Conservation (phyloP, 306 rosid species). For the Mimosa bimucronata region DNA sequence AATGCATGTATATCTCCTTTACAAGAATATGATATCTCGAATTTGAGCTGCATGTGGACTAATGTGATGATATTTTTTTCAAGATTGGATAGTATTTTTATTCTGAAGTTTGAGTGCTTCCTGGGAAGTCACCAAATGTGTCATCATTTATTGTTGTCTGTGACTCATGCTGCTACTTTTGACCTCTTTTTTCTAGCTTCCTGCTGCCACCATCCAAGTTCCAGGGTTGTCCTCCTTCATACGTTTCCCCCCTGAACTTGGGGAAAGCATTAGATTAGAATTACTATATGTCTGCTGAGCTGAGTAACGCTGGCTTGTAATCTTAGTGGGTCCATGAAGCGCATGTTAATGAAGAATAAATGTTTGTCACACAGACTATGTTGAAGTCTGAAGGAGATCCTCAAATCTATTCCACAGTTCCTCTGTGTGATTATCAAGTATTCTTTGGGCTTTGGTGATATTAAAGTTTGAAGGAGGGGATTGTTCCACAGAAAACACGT, state of each 20-base stretch:
- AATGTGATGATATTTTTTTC: background rate
- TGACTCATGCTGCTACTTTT: background rate
- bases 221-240: background rate
- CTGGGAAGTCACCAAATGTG: background rate
- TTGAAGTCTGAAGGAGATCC: background rate
- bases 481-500: background rate
- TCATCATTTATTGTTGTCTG: background rate
- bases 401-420: background rate
- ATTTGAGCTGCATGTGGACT: background rate
- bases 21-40: conserved; percentile 12
- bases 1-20: background rate
- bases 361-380: background rate
- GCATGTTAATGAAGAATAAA: background rate
- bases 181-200: background rate
- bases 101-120: background rate
- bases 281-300: background rate
- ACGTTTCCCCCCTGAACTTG: background rate
- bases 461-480: background rate
- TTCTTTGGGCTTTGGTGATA: background rate
- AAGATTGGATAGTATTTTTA: background rate
- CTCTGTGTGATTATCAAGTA: conserved; percentile 11
- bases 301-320: background rate
- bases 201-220: background rate
- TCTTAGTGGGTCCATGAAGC: background rate
- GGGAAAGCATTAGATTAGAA: background rate